phyloP scores from a whole-genome alignment of 768 basidiomycete species.

The Mycena vitilis region DNA sequence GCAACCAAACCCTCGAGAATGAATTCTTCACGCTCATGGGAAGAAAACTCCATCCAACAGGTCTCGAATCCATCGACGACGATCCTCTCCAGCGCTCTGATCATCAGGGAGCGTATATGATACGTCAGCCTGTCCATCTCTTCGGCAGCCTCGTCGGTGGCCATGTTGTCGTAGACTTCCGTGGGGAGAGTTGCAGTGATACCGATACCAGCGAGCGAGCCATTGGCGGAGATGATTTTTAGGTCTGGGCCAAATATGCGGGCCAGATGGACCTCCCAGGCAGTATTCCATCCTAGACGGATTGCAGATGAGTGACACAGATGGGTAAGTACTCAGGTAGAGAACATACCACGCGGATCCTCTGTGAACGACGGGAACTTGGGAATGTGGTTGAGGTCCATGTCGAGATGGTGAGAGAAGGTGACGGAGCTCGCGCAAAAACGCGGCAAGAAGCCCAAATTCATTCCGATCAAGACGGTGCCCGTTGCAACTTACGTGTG shows the following conservation, averaged over 20 bases:
- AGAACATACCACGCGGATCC: too few species aligned
- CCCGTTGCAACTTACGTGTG: too few species aligned
- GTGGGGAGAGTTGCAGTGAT: neutral
- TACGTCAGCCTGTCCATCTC: neutral
- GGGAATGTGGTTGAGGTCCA: too few species aligned
- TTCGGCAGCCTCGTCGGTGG: neutral
- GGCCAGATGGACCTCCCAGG: slow-evolving; percentile 20
- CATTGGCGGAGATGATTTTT: neutral
- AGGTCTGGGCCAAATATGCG: neutral
- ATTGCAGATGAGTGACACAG: too few species aligned
- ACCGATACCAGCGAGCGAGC: neutral
- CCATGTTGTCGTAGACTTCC: slow-evolving; percentile 9
- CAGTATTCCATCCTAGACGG: slow-evolving; percentile 13
- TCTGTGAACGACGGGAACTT: too few species aligned
- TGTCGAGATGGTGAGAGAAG: too few species aligned
- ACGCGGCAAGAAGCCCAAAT: too few species aligned
- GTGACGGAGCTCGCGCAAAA: too few species aligned
- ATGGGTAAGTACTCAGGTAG: too few species aligned
- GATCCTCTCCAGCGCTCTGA: slow-evolving; percentile 17
- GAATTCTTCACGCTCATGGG: slow-evolving; percentile 27
- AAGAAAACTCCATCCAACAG: slow-evolving; percentile 19
- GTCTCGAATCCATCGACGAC: slow-evolving; percentile 28
- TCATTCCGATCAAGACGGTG: too few species aligned
- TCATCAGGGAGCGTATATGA: slow-evolving; percentile 28
- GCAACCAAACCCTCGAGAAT: slow-evolving; percentile 32